Evolutionary conservation across 164 flowering plant genomes (phyloP).

Genomic region (Liriodendron chinense): DNA sequence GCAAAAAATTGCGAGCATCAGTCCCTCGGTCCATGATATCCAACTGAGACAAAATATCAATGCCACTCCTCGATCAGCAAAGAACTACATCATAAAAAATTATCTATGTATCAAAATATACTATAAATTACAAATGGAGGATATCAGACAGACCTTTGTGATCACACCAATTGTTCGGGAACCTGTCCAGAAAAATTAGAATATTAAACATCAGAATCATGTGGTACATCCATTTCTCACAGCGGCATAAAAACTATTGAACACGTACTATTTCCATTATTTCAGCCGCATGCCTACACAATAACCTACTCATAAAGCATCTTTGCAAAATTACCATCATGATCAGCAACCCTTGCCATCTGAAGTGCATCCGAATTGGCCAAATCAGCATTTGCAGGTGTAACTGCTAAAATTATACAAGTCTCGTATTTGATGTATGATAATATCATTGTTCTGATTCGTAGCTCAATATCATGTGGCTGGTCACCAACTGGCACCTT

Average conservation of each 20-base stretch:
- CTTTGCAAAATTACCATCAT: constrained; percentile 29
- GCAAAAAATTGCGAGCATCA: constrained; percentile 37
- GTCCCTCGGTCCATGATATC: constrained; percentile 42
- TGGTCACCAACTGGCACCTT: constrained; percentile 44
- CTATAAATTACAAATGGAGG: neutral
- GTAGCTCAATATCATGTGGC: constrained; percentile 38
- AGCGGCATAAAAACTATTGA: neutral
- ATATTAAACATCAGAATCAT: constrained; percentile 1
- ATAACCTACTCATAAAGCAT: constrained; percentile 8
- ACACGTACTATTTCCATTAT: neutral
- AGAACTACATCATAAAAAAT: constrained; percentile 1
- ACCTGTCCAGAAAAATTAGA: constrained; percentile 23
- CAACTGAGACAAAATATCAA: constrained; percentile 19
- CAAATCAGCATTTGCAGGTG: constrained; percentile 41
- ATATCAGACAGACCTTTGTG: constrained; percentile 26
- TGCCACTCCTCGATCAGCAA: constrained; percentile 1
- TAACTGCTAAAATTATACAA: constrained; percentile 39
- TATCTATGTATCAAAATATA: neutral
- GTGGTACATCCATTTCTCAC: neutral
- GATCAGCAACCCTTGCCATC: constrained; percentile 41
- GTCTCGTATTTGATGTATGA: constrained; percentile 39
- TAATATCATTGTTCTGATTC: constrained; percentile 41
- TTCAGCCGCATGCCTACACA: neutral
- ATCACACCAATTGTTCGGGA: constrained; percentile 41
- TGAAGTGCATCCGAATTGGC: constrained; percentile 46